A percentile compares a stretch with the other conserved stretches of the same genome.
These are phyloP conservation scores for Mangifera indica DNA, from an alignment of 345 rosid species.

Conservation along the genomic window DNA sequence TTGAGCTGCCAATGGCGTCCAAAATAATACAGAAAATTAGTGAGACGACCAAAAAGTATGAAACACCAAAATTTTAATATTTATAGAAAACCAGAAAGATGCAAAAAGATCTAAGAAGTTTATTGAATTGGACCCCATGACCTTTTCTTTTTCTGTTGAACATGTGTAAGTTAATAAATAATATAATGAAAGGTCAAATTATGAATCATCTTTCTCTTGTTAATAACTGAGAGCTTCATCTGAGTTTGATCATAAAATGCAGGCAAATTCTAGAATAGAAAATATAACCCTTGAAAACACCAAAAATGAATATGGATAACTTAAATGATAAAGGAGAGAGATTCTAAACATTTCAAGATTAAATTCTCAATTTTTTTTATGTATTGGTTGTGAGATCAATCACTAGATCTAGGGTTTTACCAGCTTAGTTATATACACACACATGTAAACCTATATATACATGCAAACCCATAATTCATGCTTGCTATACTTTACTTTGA, in stretches of 20 bases:
- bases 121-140: not conserved
- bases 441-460: too few relatives aligned
- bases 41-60: not conserved
- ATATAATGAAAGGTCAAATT: not conserved
- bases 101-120: slow-evolving; percentile 6
- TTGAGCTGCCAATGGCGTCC: not conserved
- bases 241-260: not conserved
- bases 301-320: too few relatives aligned
- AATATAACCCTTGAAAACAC: too few relatives aligned
- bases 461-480: not conserved
- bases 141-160: not conserved
- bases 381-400: too few relatives aligned
- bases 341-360: too few relatives aligned
- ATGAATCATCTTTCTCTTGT: too few relatives aligned
- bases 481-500: too few relatives aligned
- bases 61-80: not conserved
- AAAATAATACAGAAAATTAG: not conserved
- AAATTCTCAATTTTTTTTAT: too few relatives aligned
- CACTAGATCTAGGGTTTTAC: too few relatives aligned
- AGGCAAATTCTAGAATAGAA: not conserved
- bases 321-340: too few relatives aligned
- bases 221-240: not conserved
- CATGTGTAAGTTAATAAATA: not conserved
- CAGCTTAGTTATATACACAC: too few relatives aligned
- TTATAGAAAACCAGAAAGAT: not conserved